phyloP scores from a whole-genome alignment of 495 filamentous ascomycete genomes.

The Daldinia loculata region DNA sequence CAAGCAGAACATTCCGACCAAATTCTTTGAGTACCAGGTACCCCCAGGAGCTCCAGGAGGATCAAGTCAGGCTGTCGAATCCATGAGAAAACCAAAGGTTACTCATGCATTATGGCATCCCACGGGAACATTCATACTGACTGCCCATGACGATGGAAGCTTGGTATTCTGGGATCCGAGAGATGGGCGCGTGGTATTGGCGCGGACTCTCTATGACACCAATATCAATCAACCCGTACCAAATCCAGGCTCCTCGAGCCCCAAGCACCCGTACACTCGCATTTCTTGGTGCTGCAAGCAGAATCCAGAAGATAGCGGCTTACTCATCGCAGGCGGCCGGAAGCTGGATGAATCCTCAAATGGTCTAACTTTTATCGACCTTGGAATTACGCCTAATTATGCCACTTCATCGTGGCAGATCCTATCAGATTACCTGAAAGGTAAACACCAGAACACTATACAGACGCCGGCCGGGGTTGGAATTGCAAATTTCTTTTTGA shows the following conservation, averaged over 20 bases:
- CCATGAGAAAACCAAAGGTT: constrained; percentile 73
- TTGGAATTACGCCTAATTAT: constrained; percentile 89
- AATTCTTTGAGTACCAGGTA: constrained; percentile 84
- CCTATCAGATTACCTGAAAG: constrained; percentile 77
- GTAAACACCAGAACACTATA: constrained; percentile 72
- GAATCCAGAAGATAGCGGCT: constrained; percentile 90
- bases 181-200: constrained; percentile 86
- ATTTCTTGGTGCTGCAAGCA: constrained; percentile 91
- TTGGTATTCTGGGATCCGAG: constrained; percentile 94
- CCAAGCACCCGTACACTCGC: constrained; percentile 68
- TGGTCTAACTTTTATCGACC: constrained; percentile 86
- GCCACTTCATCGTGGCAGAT: constrained; percentile 89
- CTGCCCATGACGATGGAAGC: constrained; percentile 87
- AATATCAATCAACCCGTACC: constrained; percentile 68
- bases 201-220: constrained; percentile 76
- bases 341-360: constrained; percentile 68
- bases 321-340: constrained; percentile 85
- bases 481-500: constrained; percentile 81
- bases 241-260: constrained; percentile 63
- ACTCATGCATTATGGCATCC: constrained; percentile 92
- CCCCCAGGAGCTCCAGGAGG: constrained; percentile 89
- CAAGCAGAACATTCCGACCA: constrained; percentile 80
- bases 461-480: constrained; percentile 80
- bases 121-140: constrained; percentile 88
- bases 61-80: constrained; percentile 56